Base-by-base conservation (phyloP, 2,329 filamentous ascomycete species). In the Colletotrichum sp. region DNA sequence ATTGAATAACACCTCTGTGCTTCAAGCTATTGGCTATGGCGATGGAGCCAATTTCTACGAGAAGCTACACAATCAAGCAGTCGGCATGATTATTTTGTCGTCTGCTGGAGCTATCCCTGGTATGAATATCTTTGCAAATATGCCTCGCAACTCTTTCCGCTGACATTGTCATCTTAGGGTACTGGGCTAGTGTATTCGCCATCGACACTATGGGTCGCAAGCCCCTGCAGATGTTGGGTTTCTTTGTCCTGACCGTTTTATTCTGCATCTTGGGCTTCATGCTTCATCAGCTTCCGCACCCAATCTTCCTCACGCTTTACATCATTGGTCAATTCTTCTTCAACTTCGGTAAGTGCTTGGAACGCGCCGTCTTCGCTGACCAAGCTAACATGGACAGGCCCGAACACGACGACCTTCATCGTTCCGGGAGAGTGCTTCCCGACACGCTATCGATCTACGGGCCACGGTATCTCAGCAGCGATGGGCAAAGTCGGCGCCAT, bases 191-290 rank as follows among this genome's bases (percentile, higher is more conserved):
- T 3, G 90, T 96, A 32, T 87, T 93, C 14, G 92, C 91, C 2
- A 91, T 96, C 75, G 95, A 96, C 83, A 95, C 90, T 2, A 79
- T 96, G 18, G 95, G 95, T 12, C 93, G 95, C 75, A 96, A 95
- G 83, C 90, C 94, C 1, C 92, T 97, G 30, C 95, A 95, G 82
- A 82, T 94, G 3, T 81, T 89, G 59, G 92, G 92, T 18, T 94
- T 94, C 81, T 78, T 87, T 4, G 80, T 93, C 18, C 85, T 94
- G 6, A 93, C 91, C 3, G 84, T 91, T 59, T 81, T 93, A 13
- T 94, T 94, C 80, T 87, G 88, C 79, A 81, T 93, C 52, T 88
- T 94, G 69, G 92, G 92, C 3, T 93, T 93, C 79, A 87, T 86
- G 24, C 91, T 91, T 76, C 78, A 90, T 75, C 82, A 83, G 16